phyloP scores from a whole-genome alignment of 805 yeast genomes.

The Cyberlindnera americana region DNA sequence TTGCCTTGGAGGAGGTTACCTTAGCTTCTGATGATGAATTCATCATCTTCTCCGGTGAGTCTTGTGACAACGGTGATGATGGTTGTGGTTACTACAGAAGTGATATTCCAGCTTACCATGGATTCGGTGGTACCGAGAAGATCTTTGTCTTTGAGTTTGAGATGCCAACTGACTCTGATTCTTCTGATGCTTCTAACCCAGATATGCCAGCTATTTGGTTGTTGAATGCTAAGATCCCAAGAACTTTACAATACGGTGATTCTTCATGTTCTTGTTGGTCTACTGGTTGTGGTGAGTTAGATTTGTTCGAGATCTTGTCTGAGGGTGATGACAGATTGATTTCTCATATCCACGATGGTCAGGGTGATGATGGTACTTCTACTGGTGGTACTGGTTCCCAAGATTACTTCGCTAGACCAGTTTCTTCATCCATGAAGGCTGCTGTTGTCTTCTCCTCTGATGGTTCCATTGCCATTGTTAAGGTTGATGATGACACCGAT shows the following conservation, averaged over 20 bases:
- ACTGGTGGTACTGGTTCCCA: constrained; percentile 85
- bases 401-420: constrained; percentile 88
- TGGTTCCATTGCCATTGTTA: constrained; percentile 52
- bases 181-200: constrained; percentile 53
- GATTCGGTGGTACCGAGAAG: constrained; percentile 81
- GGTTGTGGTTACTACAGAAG: constrained; percentile 85
- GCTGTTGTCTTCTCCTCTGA: constrained; percentile 75
- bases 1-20: constrained; percentile 64
- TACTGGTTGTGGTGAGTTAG: constrained; percentile 97
- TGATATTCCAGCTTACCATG: constrained; percentile 90
- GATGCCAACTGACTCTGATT: constrained; percentile 70
- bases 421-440: constrained; percentile 72
- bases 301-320: constrained; percentile 83
- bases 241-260: constrained; percentile 91
- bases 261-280: constrained; percentile 91
- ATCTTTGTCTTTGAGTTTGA: constrained; percentile 89
- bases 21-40: constrained; percentile 73
- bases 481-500: constrained; percentile 50
- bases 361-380: constrained; percentile 54
- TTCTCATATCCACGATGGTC: constrained; percentile 81
- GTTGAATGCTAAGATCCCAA: constrained; percentile 92
- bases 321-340: constrained; percentile 73
- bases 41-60: constrained; percentile 72
- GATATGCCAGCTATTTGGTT: constrained; percentile 99
- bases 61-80: constrained; percentile 45